phyloP scores from a whole-genome alignment of 352 stramenopile species.

The Phytopythium vexans region DNA sequence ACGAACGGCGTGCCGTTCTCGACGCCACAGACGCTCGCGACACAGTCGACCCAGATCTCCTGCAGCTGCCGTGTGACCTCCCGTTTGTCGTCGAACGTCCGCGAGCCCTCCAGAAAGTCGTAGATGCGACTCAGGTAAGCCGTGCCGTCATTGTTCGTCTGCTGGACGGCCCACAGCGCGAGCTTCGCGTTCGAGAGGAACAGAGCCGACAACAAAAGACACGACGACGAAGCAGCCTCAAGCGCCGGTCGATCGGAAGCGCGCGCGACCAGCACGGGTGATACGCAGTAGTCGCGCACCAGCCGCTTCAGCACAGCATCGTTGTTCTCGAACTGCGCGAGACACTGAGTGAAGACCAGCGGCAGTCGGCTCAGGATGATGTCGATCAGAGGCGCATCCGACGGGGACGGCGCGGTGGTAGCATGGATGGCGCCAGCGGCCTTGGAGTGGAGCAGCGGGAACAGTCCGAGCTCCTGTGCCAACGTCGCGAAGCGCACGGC shows the following conservation, averaged over 20 bases:
- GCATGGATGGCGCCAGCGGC: conserved; percentile 46
- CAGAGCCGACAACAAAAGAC: conserved; percentile 66
- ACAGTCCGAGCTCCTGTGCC: conserved; percentile 71
- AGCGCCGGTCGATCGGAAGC: conserved; percentile 41
- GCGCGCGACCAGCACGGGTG: conserved; percentile 47
- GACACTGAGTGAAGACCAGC: conserved; percentile 84
- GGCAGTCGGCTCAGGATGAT: conserved; percentile 65
- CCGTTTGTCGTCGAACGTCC: conserved; percentile 33
- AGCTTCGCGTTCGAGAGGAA: conserved; percentile 85
- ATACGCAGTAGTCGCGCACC: conserved; percentile 65
- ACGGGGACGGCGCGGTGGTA: too few relatives aligned
- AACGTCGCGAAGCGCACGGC: conserved; percentile 45
- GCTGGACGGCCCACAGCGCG: conserved; percentile 67
- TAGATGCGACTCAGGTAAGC: conserved; percentile 45
- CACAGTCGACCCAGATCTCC: conserved; percentile 79
- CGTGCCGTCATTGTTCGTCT: conserved; percentile 50
- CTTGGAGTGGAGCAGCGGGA: conserved; percentile 62
- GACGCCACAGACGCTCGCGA: conserved; percentile 73
- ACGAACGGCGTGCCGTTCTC: conserved; percentile 70
- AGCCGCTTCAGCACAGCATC: conserved; percentile 64
- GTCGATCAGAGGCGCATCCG: conserved; percentile 27
- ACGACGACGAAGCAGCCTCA: conserved; percentile 57
- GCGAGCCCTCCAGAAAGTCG: conserved; percentile 61
- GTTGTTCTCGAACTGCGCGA: conserved; percentile 66
- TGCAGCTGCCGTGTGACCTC: conserved; percentile 53